Percentiles rank a stretch among this genome's conserved stretches.
Conservation (phyloP, 2,329 filamentous ascomycete genomes). For the Penicillium nordicum region DNA sequence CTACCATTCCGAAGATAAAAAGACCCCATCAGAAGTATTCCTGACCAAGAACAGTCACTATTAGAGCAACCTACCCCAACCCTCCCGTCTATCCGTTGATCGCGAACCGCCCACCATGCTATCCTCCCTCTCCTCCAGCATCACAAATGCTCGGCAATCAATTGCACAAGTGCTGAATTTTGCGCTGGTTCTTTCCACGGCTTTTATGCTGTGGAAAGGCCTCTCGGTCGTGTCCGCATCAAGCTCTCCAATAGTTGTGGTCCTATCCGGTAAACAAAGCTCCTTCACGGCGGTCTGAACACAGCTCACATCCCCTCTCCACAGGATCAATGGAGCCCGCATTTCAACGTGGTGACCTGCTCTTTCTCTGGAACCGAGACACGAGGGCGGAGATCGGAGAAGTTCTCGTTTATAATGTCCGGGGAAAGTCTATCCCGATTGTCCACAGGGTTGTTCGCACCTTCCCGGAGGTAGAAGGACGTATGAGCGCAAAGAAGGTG, state of each 20-base stretch:
- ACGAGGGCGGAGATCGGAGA: conserved; percentile 65
- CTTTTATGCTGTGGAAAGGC: conserved; percentile 63
- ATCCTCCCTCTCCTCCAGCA: conserved; percentile 57
- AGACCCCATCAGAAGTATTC: neutral
- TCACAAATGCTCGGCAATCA: conserved; percentile 70
- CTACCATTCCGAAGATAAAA: neutral
- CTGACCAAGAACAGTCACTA: neutral
- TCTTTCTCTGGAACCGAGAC: conserved; percentile 62
- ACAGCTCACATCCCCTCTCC: neutral
- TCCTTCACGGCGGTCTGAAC: neutral
- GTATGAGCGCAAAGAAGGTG: conserved; percentile 32
- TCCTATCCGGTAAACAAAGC: conserved; percentile 51
- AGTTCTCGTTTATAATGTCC: conserved; percentile 58
- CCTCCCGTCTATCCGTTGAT: conserved; percentile 3
- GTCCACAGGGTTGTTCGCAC: conserved; percentile 84
- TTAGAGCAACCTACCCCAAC: neutral
- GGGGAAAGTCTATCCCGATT: conserved; percentile 88
- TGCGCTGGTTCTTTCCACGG: conserved; percentile 77
- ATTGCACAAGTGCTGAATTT: conserved; percentile 85
- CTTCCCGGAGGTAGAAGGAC: conserved; percentile 48
- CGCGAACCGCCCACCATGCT: conserved; percentile 56
- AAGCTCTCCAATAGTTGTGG: conserved; percentile 65
- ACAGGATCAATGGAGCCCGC: conserved; percentile 61
- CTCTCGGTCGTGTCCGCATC: conserved; percentile 75
- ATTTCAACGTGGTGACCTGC: conserved; percentile 61